phyloP scores from a whole-genome alignment of 345 rosid genomes.

The Tarenaya hassleriana region DNA sequence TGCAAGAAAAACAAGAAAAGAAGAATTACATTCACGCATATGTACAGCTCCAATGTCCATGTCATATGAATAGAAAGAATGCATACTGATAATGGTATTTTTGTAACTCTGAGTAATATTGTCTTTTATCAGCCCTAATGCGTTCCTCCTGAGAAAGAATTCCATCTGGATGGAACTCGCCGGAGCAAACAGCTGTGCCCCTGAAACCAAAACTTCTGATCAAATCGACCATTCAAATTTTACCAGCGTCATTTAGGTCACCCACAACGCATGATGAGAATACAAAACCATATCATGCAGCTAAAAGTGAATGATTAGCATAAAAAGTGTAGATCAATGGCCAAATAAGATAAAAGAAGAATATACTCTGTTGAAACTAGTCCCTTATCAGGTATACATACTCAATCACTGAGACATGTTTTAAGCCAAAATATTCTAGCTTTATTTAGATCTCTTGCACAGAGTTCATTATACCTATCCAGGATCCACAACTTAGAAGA shows the following conservation, averaged over 20 bases:
- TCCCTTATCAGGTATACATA: neutral
- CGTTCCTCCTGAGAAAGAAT: conserved; percentile 43
- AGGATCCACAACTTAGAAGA: conserved; percentile 1
- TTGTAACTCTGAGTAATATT: conserved; percentile 53
- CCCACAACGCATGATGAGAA: conserved; percentile 1
- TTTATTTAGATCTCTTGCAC: conserved; percentile 8
- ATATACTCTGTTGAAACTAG: neutral
- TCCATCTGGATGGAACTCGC: conserved; percentile 80
- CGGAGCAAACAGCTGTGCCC: conserved; percentile 67
- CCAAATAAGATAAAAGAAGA: too few relatives aligned
- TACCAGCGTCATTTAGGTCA: conserved; percentile 14
- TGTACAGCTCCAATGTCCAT: conserved; percentile 9
- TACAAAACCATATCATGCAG: conserved; percentile 2
- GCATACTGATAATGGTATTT: conserved; percentile 81
- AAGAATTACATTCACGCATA: conserved; percentile 19
- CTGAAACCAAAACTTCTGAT: conserved; percentile 51
- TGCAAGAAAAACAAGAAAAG: conserved; percentile 39
- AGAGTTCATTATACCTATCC: conserved; percentile 6
- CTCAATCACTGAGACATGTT: neutral
- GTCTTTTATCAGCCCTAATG: conserved; percentile 46
- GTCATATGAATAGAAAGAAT: conserved; percentile 13
- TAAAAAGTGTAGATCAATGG: too few relatives aligned
- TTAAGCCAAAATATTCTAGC: conserved; percentile 1
- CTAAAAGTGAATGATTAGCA: neutral
- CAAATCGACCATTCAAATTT: conserved; percentile 23